A percentile compares a stretch with the other conserved stretches of the same genome.
Conservation (phyloP, 495 filamentous ascomycete genomes). For the Xylaria cubensis region DNA sequence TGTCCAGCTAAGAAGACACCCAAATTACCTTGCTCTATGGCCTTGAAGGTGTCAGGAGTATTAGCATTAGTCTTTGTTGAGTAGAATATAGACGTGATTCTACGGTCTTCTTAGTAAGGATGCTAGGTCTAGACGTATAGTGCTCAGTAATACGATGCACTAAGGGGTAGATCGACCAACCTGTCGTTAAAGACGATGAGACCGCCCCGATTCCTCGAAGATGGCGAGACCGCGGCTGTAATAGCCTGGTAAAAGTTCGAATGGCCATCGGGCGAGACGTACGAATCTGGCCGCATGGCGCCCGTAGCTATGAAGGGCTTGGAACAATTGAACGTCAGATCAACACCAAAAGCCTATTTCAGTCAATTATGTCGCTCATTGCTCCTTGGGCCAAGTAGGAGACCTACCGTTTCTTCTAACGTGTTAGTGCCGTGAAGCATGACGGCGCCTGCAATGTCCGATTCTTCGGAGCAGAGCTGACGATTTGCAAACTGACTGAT, state of each 20-base stretch:
- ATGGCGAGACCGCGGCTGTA: slow-evolving; percentile 47
- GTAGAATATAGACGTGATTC: neutral
- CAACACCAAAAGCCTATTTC: slow-evolving; percentile 53
- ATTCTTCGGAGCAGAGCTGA: slow-evolving; percentile 46
- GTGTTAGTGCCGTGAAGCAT: slow-evolving; percentile 61
- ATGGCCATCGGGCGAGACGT: slow-evolving; percentile 56
- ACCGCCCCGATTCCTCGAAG: slow-evolving; percentile 39
- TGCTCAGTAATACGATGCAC: neutral
- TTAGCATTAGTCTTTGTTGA: neutral
- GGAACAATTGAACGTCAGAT: slow-evolving; percentile 53
- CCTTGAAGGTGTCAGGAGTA: slow-evolving; percentile 1
- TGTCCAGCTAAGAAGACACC: slow-evolving; percentile 52
- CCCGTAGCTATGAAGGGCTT: slow-evolving; percentile 58
- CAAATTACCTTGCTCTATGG: slow-evolving; percentile 43
- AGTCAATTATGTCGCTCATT: neutral
- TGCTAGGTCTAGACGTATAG: neutral
- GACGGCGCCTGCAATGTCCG: slow-evolving; percentile 53
- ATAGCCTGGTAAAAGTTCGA: slow-evolving; percentile 57
- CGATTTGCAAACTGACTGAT: slow-evolving; percentile 51
- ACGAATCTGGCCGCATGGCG: slow-evolving; percentile 57
- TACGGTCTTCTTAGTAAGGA: neutral
- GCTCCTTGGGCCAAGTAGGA: too few species aligned
- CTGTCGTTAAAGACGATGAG: neutral
- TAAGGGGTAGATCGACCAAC: neutral
- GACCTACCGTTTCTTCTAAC: slow-evolving; percentile 45